These are phyloP conservation scores for Pichia sp. DNA, from an alignment of 1,139 yeast species.

Conservation along the genomic window DNA sequence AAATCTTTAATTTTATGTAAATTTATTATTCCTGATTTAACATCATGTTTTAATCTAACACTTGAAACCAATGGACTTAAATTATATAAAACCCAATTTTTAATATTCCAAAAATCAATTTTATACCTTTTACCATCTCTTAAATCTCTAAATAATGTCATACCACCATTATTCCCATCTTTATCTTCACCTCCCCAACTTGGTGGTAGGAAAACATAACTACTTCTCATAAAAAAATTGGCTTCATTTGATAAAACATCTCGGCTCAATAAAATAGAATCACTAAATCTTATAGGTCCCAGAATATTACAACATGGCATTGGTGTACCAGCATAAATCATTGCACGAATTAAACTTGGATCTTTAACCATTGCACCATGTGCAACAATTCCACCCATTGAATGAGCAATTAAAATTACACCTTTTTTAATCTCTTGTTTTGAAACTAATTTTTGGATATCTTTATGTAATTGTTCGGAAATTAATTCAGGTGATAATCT, in stretches of 20 bases:
- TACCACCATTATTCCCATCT: conserved; percentile 33
- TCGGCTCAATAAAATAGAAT: conserved; percentile 68
- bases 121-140: conserved; percentile 36
- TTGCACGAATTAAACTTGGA: conserved; percentile 64
- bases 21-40: conserved; percentile 5
- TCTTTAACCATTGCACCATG: conserved; percentile 69
- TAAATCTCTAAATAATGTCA: conserved; percentile 61
- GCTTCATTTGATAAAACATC: conserved; percentile 73
- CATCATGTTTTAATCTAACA: conserved; percentile 11
- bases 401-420: conserved; percentile 71
- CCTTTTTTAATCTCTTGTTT: conserved; percentile 35
- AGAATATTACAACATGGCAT: conserved; percentile 77
- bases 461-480: conserved; percentile 43
- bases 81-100: conserved; percentile 72
- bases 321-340: conserved; percentile 80
- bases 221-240: conserved; percentile 83
- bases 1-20: conserved; percentile 3
- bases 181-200: conserved; percentile 25
- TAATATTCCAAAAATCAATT: conserved; percentile 72
- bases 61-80: conserved; percentile 61
- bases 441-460: conserved; percentile 37
- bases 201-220: conserved; percentile 79
- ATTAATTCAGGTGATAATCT: conserved; percentile 60
- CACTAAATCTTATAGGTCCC: conserved; percentile 82
- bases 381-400: conserved; percentile 88